phyloP scores from a whole-genome alignment of 306 rosid species.

The Corylus avellana region DNA sequence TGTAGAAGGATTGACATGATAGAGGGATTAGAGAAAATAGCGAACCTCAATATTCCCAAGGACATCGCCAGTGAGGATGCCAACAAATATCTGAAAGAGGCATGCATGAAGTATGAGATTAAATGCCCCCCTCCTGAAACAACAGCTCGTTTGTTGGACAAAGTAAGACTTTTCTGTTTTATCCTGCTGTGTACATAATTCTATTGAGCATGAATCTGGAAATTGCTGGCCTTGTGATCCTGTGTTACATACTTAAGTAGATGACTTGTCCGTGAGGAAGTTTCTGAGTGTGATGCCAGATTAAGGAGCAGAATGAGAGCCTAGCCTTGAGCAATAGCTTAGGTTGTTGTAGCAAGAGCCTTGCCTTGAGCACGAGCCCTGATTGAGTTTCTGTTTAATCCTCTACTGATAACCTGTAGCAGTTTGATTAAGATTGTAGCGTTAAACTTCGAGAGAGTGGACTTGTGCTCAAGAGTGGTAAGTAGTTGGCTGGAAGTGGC shows the following conservation, averaged over 20 bases:
- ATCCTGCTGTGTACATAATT: not conserved
- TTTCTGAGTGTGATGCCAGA: not conserved
- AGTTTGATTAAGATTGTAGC: no score
- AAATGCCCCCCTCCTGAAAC: conserved; percentile 92
- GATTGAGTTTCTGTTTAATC: no score
- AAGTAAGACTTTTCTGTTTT: conserved; percentile 39
- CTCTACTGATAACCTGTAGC: no score
- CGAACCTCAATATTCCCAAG: conserved; percentile 76
- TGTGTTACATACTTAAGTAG: not conserved
- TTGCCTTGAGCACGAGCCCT: no score
- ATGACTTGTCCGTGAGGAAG: not conserved
- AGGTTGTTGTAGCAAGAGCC: not conserved
- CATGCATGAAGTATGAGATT: conserved; percentile 68
- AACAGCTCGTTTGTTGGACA: conserved; percentile 83
- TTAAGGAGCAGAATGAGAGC: not conserved
- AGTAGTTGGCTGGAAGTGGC: no score
- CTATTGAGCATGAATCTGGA: not conserved
- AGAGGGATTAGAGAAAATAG: conserved; percentile 74
- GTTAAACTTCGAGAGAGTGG: no score
- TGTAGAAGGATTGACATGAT: conserved; percentile 95
- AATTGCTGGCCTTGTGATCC: not conserved
- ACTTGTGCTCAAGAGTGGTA: no score
- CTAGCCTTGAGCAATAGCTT: not conserved
- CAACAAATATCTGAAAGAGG: conserved; percentile 69
- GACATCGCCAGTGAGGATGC: conserved; percentile 77